A percentile compares a stretch with the other conserved stretches of the same genome.
Evolutionary conservation across 2,329 filamentous ascomycete genomes (phyloP).

Genomic region (Colletotrichum sp.): DNA sequence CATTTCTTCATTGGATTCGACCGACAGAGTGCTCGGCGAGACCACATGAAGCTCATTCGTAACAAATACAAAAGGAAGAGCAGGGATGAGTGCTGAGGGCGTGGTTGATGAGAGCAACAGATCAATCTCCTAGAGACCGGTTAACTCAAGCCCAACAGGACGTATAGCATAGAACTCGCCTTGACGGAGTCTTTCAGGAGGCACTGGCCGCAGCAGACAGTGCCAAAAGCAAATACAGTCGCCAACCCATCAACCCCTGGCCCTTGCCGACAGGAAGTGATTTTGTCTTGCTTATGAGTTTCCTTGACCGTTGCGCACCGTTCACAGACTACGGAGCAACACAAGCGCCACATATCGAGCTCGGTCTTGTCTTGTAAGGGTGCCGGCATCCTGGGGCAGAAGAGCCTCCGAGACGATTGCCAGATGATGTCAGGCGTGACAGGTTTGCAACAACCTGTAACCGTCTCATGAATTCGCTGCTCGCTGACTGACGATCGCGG

Average conservation of each 20-base stretch:
- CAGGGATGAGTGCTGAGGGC: slow-evolving; percentile 67
- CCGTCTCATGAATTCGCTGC: not conserved
- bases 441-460: not conserved
- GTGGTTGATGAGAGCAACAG: slow-evolving; percentile 66
- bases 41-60: slow-evolving; percentile 67
- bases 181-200: slow-evolving; percentile 65
- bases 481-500: slow-evolving; percentile 40
- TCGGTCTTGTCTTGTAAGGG: slow-evolving; percentile 71
- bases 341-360: slow-evolving; percentile 77
- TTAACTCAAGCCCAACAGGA: slow-evolving; percentile 28
- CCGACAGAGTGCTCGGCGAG: slow-evolving; percentile 58
- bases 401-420: slow-evolving; percentile 69
- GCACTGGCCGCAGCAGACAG: slow-evolving; percentile 71
- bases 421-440: slow-evolving; percentile 70
- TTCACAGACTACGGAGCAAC: slow-evolving; percentile 68
- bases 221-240: slow-evolving; percentile 74
- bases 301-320: slow-evolving; percentile 60
- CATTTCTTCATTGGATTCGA: slow-evolving; percentile 47
- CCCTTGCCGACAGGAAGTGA: slow-evolving; percentile 61
- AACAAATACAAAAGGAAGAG: slow-evolving; percentile 72
- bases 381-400: slow-evolving; percentile 70
- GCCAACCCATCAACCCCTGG: slow-evolving; percentile 66
- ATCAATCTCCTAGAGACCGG: slow-evolving; percentile 67
- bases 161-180: slow-evolving; percentile 50
- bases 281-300: slow-evolving; percentile 26